Conservation (phyloP, 371 early-diverging fungal species). For the Gilbertella persicaria region DNA sequence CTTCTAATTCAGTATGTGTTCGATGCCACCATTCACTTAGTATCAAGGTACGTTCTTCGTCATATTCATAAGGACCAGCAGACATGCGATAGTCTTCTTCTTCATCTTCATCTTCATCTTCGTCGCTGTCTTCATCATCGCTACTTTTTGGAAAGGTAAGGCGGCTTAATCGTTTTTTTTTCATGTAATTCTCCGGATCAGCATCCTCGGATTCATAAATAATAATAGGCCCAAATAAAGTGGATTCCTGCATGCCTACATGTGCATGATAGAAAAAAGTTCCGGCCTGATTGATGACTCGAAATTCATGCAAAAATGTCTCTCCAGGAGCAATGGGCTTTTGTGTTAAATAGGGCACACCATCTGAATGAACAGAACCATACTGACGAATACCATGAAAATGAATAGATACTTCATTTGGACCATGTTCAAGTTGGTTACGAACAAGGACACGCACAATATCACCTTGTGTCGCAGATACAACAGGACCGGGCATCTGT, state of each 20-base stretch:
- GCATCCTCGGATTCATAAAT: constrained; percentile 35
- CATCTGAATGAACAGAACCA: constrained; percentile 41
- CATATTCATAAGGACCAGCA: constrained; percentile 35
- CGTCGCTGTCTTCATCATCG: too few species aligned
- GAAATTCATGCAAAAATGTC: constrained; percentile 50
- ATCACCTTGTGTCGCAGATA: constrained; percentile 45
- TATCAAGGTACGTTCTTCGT: constrained; percentile 42
- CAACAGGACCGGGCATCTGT: constrained; percentile 54
- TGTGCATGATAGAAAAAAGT: constrained; percentile 61
- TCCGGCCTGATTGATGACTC: constrained; percentile 42
- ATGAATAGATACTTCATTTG: constrained; percentile 24
- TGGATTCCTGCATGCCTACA: constrained; percentile 38
- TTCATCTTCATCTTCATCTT: too few species aligned
- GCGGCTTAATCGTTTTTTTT: too few species aligned
- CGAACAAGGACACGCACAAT: constrained; percentile 37
- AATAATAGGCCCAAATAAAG: constrained; percentile 50
- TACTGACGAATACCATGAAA: constrained; percentile 47
- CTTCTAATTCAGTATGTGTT: constrained; percentile 24
- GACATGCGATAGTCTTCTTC: constrained; percentile 1
- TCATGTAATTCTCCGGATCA: constrained; percentile 16
- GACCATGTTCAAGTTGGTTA: constrained; percentile 22
- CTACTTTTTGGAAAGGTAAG: too few species aligned
- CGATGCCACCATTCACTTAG: constrained; percentile 53
- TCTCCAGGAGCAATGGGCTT: constrained; percentile 56
- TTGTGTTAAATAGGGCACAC: constrained; percentile 62